phyloP scores from a whole-genome alignment of 2,329 filamentous ascomycete species.

The Aspergillus sp. region DNA sequence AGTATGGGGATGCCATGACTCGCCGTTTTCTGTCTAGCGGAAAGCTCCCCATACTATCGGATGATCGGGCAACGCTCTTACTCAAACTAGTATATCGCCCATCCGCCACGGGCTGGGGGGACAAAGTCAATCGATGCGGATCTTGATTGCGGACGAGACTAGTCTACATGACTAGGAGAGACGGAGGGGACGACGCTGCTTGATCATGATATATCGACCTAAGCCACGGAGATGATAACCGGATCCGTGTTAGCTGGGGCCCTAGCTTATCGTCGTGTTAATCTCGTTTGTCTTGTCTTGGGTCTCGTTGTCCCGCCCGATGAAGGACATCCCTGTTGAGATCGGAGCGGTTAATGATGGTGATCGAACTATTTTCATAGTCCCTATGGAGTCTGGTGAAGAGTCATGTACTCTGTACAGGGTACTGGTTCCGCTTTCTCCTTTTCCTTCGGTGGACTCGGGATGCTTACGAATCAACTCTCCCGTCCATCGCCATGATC shows the following conservation, averaged over 20 bases:
- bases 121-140: neutral
- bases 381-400: neutral
- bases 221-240: constrained; percentile 6
- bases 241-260: neutral
- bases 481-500: no score
- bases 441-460: no score
- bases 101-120: neutral
- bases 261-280: neutral
- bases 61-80: neutral
- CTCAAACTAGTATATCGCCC: neutral
- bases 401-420: neutral
- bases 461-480: no score
- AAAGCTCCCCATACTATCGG: neutral
- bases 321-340: neutral
- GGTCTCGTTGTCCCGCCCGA: neutral
- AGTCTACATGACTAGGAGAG: neutral
- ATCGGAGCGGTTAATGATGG: neutral
- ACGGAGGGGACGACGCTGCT: neutral
- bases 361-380: neutral
- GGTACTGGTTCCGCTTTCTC: neutral
- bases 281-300: neutral
- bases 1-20: neutral
- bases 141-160: neutral
- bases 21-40: neutral
- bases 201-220: neutral